Percentiles rank a stretch among this genome's conserved stretches.
These are phyloP conservation scores for Hortaea sp. DNA, from an alignment of 2,329 filamentous ascomycete genomes.

Conservation along the genomic window DNA sequence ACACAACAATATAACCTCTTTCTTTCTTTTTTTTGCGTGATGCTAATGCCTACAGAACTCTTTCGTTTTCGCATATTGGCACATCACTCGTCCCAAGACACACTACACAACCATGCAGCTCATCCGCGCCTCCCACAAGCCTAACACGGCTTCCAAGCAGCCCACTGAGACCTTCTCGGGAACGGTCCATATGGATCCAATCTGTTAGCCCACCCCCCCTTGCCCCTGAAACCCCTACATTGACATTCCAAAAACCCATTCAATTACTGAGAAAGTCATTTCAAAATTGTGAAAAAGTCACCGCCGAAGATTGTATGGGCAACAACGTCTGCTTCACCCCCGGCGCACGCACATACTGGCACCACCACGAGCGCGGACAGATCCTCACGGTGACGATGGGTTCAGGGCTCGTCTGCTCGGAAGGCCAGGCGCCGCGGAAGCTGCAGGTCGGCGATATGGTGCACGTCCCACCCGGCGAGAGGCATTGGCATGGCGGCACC, in stretches of 20 bases:
- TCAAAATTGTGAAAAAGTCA: slow-evolving; percentile 4
- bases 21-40: too few relatives aligned
- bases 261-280: too few relatives aligned
- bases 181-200: slow-evolving; percentile 20
- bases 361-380: slow-evolving; percentile 36
- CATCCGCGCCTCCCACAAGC: slow-evolving; percentile 19
- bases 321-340: slow-evolving; percentile 35
- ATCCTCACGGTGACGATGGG: slow-evolving; percentile 32
- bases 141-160: slow-evolving; percentile 14
- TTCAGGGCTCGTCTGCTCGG: slow-evolving; percentile 34
- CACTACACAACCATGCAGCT: slow-evolving; percentile 13
- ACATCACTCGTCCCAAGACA: too few relatives aligned
- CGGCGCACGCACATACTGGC: slow-evolving; percentile 36
- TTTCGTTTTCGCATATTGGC: too few relatives aligned
- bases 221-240: slow-evolving; percentile 1
- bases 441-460: slow-evolving; percentile 34
- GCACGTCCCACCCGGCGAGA: slow-evolving; percentile 31
- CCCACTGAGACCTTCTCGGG: slow-evolving; percentile 21
- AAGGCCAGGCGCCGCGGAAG: slow-evolving; percentile 26
- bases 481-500: slow-evolving; percentile 38
- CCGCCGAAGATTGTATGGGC: slow-evolving; percentile 18
- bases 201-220: slow-evolving; percentile 5
- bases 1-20: too few relatives aligned
- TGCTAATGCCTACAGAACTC: too few relatives aligned
- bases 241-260: neutral